These are phyloP conservation scores for Ogataea methanolica DNA, from an alignment of 805 yeast genomes.

Conservation along the genomic window DNA sequence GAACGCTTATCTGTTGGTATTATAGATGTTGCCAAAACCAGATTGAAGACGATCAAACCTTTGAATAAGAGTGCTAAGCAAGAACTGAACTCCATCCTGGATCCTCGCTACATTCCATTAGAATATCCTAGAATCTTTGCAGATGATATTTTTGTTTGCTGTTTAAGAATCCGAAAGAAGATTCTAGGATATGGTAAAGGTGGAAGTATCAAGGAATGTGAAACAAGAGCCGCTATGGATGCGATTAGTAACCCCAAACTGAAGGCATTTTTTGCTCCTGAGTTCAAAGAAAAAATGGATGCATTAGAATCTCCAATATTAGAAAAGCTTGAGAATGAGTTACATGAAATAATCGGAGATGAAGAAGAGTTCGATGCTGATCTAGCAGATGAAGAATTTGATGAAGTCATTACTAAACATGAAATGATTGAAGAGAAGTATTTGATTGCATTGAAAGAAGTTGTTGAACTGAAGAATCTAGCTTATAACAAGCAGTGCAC, in stretches of 20 bases:
- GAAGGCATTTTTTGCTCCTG: neutral
- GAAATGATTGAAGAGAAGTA: too few species aligned
- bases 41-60: conserved; percentile 32
- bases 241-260: conserved; percentile 41
- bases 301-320: neutral
- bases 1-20: conserved; percentile 44
- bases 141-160: conserved; percentile 49
- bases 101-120: conserved; percentile 55
- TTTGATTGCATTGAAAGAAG: too few species aligned
- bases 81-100: conserved; percentile 65
- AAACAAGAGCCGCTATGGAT: conserved; percentile 74
- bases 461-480: too few species aligned
- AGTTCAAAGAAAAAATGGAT: neutral
- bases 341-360: neutral
- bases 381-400: too few species aligned
- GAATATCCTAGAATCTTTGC: conserved; percentile 34
- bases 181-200: conserved; percentile 69
- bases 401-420: too few species aligned
- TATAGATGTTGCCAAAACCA: conserved; percentile 28
- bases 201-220: conserved; percentile 67
- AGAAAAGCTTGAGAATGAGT: neutral
- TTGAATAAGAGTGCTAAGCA: conserved; percentile 66
- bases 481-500: too few species aligned
- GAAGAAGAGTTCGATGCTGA: neutral
- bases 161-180: conserved; percentile 60